Evolutionary conservation across 768 basidiomycete genomes (phyloP), one percentile per base, ranked within the genome.

Genomic region (Russula earlei): DNA sequence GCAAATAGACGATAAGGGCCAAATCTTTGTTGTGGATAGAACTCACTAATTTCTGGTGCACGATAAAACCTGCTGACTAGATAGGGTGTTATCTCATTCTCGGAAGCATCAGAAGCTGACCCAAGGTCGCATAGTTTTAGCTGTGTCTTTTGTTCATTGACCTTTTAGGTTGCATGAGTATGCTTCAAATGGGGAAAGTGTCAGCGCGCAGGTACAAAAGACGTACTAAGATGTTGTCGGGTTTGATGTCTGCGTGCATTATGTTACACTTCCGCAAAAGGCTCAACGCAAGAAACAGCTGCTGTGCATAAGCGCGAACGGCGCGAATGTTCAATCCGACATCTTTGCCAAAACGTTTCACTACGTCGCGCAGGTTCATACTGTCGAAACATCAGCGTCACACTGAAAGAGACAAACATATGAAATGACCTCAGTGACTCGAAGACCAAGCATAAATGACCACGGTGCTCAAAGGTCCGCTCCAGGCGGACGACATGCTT

Each of bases 161-260:
- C 93, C 93, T 97, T 29, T 27, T 40, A 27, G 34, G 43, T 15
- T 10, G 29, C 29, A 10, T 24, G n/a, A n/a, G n/a, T n/a, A 8
- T 22, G 31, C 43, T 43, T 8, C 43, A 47, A 11, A 36, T 20
- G 37, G 44, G 40, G 49, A 54, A 8, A 7, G 37, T 20, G 36
- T 29, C 5, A 29, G 41, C 14, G 22, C 12, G 12, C 25, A 42
- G 19, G 7, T 20, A 51, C 29, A 51, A 55, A 17, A 45, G 34
- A 77, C 84, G 31, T 60, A 93, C 94, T 65, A 98, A 69, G 41
- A 99, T 95, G 67, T 98, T 98, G 68, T 98, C 96, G 19, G 96
- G 96, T 70, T 98, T 98, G 68, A 99, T 90, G 67, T 99, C 96
- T 7, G 96, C 96, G 65, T 99, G 96, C 82, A 97, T 96, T 56